These are phyloP conservation scores for Pulveroboletus sp. DNA, from an alignment of 768 basidiomycete genomes.

Conservation along the genomic window DNA sequence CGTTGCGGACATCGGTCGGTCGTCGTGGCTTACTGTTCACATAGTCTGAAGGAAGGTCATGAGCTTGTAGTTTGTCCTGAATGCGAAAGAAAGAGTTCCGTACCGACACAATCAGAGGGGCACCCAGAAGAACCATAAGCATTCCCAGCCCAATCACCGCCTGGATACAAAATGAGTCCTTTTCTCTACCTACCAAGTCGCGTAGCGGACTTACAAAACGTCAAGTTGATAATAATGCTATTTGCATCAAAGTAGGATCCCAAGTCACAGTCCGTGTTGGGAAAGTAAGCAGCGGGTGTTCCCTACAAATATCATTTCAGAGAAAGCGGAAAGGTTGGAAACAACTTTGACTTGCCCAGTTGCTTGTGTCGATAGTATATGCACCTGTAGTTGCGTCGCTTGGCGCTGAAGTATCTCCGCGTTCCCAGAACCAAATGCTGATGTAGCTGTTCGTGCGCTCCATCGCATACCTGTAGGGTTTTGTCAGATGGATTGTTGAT, in stretches of 20 bases:
- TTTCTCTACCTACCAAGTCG: not conserved
- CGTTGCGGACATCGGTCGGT: not conserved
- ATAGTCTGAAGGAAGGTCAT: slow-evolving; percentile 16
- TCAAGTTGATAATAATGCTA: slow-evolving; percentile 35
- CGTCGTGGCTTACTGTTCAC: slow-evolving; percentile 21
- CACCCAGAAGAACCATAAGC: slow-evolving; percentile 30
- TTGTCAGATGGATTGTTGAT: not conserved
- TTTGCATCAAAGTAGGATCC: slow-evolving; percentile 33
- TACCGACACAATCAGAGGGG: slow-evolving; percentile 30
- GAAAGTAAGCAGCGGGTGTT: slow-evolving; percentile 33
- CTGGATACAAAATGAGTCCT: slow-evolving; percentile 8
- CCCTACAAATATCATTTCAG: slow-evolving; percentile 17
- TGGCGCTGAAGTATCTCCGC: slow-evolving; percentile 31
- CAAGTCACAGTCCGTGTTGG: slow-evolving; percentile 40
- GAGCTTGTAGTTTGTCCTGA: not conserved
- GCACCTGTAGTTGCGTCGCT: slow-evolving; percentile 28
- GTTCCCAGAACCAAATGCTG: slow-evolving; percentile 42
- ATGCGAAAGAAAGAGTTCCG: not conserved
- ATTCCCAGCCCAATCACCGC: slow-evolving; percentile 31
- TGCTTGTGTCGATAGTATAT: slow-evolving; percentile 14
- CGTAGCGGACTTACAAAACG: slow-evolving; percentile 25
- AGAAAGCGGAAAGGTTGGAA: too few species aligned
- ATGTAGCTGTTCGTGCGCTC: slow-evolving; percentile 34
- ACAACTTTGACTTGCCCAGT: slow-evolving; percentile 18
- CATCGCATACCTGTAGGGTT: slow-evolving; percentile 34